phyloP scores from a whole-genome alignment of 768 basidiomycete species.

The Hygrocybe punicea region DNA sequence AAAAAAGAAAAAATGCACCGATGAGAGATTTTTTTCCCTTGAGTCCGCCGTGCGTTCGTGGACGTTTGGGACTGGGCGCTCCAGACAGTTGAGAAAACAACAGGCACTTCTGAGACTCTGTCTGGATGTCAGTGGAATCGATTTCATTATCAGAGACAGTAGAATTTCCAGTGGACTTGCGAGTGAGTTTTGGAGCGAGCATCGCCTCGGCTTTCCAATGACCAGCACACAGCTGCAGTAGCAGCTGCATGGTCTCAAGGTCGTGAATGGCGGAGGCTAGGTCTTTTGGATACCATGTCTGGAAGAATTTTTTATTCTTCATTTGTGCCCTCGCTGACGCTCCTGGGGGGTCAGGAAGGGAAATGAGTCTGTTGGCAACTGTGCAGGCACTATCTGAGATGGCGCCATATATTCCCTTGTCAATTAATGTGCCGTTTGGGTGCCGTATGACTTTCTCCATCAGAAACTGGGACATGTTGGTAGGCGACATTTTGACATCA shows the following conservation, averaged over 20 bases:
- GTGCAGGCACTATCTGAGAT: background rate
- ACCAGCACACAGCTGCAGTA: background rate
- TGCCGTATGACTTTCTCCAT: background rate
- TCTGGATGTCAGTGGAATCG: too few relatives aligned
- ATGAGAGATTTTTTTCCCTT: too few relatives aligned
- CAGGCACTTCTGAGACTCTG: too few relatives aligned
- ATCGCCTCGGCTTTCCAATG: constrained; percentile 1
- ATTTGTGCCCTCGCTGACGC: too few relatives aligned
- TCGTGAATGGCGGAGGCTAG: background rate
- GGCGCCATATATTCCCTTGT: background rate
- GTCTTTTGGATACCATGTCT: background rate
- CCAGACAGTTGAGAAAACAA: too few relatives aligned
- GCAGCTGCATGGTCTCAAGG: background rate
- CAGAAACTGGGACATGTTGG: background rate
- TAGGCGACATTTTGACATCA: background rate
- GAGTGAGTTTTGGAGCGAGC: too few relatives aligned
- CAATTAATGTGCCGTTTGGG: background rate
- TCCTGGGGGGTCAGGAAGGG: background rate
- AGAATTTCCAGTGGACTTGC: too few relatives aligned
- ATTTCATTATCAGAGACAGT: too few relatives aligned
- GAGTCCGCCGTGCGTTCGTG: too few relatives aligned
- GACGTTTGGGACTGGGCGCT: too few relatives aligned
- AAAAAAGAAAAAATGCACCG: too few relatives aligned
- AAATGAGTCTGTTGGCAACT: background rate
- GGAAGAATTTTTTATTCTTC: background rate